Evolutionary conservation across 176 grass and related monocot species (phyloP).

Genomic region (Bothriochloa decipiens): DNA sequence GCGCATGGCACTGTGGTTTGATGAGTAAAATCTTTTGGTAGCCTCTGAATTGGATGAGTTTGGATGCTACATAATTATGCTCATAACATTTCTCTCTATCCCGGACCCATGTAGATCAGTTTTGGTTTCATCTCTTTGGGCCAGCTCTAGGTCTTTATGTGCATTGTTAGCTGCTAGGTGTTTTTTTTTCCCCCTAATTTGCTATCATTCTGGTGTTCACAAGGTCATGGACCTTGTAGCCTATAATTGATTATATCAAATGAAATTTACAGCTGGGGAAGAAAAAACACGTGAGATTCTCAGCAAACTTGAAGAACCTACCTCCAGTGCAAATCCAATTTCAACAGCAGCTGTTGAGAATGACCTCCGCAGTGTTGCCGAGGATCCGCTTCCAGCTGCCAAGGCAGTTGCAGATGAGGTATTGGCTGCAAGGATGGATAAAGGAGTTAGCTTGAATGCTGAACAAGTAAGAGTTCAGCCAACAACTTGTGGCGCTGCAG

Average conservation of each 20-base stretch:
- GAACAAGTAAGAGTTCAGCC: slow-evolving; percentile 8
- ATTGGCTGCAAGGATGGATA: slow-evolving; percentile 40
- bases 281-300: slow-evolving; percentile 38
- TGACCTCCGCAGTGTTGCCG: slow-evolving; percentile 46
- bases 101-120: neutral
- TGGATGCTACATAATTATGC: neutral
- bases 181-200: neutral
- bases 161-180: neutral
- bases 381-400: slow-evolving; percentile 62
- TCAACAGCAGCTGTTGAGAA: slow-evolving; percentile 48
- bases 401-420: slow-evolving; percentile 52
- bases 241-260: slow-evolving; percentile 27
- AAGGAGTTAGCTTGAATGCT: slow-evolving; percentile 15
- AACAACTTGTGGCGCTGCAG: slow-evolving; percentile 16
- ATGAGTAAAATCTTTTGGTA: neutral
- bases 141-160: neutral
- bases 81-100: neutral
- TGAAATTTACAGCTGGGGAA: slow-evolving; percentile 46
- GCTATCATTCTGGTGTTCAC: neutral
- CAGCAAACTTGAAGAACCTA: slow-evolving; percentile 5
- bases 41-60: neutral
- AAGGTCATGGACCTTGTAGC: neutral
- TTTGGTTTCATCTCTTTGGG: neutral
- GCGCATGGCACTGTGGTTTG: neutral
- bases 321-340: slow-evolving; percentile 28